phyloP scores from a whole-genome alignment of 495 filamentous ascomycete genomes.

The Penicillium arizonense region DNA sequence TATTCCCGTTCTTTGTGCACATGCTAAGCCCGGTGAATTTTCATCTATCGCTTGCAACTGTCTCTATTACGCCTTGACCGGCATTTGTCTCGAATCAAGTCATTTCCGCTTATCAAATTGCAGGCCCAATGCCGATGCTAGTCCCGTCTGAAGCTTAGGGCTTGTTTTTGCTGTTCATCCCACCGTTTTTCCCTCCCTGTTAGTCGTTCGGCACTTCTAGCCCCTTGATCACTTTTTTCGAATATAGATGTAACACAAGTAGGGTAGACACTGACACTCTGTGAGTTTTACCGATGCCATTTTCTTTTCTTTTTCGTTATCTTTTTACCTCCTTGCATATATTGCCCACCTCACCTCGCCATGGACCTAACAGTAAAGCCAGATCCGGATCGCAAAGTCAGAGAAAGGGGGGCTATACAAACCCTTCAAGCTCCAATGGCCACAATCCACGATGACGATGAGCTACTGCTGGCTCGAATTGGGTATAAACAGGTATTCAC shows the following conservation, averaged over 20 bases:
- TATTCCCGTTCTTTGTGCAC: too few species aligned
- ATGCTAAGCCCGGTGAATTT: too few species aligned
- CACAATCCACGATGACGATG: conserved; percentile 62
- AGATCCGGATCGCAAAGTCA: conserved; percentile 1
- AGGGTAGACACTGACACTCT: background rate
- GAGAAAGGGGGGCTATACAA: background rate
- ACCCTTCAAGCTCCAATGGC: conserved; percentile 27
- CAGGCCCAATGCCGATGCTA: background rate
- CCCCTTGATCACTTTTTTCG: conserved; percentile 16
- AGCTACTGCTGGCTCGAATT: conserved; percentile 62
- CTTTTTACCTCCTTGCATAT: conserved; percentile 6
- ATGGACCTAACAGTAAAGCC: conserved; percentile 16
- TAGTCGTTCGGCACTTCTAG: background rate
- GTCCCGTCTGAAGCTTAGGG: conserved; percentile 7
- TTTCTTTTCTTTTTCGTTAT: conserved; percentile 9
- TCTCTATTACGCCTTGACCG: too few species aligned
- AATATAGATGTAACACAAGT: conserved; percentile 12
- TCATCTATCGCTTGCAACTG: too few species aligned
- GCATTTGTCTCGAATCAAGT: background rate
- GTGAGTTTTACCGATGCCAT: conserved; percentile 8
- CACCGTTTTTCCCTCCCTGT: conserved; percentile 21
- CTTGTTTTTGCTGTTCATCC: conserved; percentile 6
- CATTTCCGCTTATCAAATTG: conserved; percentile 16
- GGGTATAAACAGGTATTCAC: conserved; percentile 64
- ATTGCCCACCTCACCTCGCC: background rate